Evolutionary conservation across 148 eudicot genomes (phyloP).

Genomic region (Polygonum aviculare): DNA sequence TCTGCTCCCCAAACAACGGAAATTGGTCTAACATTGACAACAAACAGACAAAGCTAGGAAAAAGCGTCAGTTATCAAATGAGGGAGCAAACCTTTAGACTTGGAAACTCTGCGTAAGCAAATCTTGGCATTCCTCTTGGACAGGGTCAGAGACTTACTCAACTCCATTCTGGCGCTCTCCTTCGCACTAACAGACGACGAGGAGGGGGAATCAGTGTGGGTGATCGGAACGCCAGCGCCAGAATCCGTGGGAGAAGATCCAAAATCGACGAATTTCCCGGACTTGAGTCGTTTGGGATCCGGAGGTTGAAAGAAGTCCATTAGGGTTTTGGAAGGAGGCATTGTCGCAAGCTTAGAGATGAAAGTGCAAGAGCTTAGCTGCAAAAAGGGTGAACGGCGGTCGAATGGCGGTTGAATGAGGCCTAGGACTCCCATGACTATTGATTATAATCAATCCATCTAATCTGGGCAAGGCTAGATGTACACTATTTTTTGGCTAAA

Average conservation of each 20-base stretch:
- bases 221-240: not conserved
- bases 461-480: too few relatives aligned
- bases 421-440: not conserved
- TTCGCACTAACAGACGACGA: slow-evolving; percentile 26
- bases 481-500: too few relatives aligned
- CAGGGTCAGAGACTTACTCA: slow-evolving; percentile 47
- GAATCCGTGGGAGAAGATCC: slow-evolving; percentile 6
- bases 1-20: not conserved
- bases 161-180: slow-evolving; percentile 47
- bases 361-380: not conserved
- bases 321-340: slow-evolving; percentile 58
- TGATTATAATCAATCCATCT: too few relatives aligned
- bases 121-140: slow-evolving; percentile 47
- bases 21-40: not conserved
- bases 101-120: slow-evolving; percentile 40
- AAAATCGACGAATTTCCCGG: not conserved
- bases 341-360: slow-evolving; percentile 16
- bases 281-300: slow-evolving; percentile 53
- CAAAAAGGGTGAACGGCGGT: not conserved
- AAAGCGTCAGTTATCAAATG: not conserved
- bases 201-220: not conserved
- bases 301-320: slow-evolving; percentile 52
- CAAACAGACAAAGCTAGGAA: not conserved
- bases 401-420: not conserved
- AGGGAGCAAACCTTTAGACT: slow-evolving; percentile 34